Evolutionary conservation across 169 alveolate species (phyloP).

Genomic region (Fabrea salina): DNA sequence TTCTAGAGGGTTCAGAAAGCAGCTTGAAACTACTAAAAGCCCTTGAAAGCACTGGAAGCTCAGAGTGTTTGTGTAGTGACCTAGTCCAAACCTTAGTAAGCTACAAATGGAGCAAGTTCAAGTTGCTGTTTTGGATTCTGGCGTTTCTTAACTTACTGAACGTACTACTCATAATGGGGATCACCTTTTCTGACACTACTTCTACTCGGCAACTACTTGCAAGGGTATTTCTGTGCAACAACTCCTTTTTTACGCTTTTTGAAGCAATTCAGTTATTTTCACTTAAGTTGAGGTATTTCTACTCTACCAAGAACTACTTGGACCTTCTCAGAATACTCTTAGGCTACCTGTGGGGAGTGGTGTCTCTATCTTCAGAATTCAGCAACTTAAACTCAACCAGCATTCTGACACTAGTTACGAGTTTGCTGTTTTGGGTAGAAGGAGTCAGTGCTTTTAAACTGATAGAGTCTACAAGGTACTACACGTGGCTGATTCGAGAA

Average conservation of each 20-base stretch:
- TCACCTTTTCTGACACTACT: not conserved
- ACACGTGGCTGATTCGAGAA: too few relatives aligned
- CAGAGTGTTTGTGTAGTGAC: not conserved
- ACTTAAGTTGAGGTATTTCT: not conserved
- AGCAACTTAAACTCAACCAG: too few relatives aligned
- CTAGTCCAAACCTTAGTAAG: not conserved
- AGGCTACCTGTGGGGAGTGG: conserved; percentile 26
- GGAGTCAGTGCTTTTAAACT: conserved; percentile 15
- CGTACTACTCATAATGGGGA: not conserved
- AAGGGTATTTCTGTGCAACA: too few relatives aligned
- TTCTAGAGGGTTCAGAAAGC: not conserved
- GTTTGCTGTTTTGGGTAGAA: conserved; percentile 20
- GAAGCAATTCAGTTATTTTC: conserved; percentile 4
- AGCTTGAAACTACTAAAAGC: not conserved
- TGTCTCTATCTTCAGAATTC: too few relatives aligned
- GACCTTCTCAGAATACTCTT: conserved; percentile 13
- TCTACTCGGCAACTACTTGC: not conserved
- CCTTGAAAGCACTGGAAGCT: not conserved
- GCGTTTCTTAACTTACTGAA: not conserved
- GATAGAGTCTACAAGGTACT: conserved; percentile 15
- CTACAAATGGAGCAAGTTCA: not conserved
- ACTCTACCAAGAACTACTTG: not conserved
- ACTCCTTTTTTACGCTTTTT: not conserved
- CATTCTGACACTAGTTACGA: too few relatives aligned
- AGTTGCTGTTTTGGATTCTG: not conserved